phyloP scores from a whole-genome alignment of 352 stramenopile genomes.

The Pythium sukuiense region DNA sequence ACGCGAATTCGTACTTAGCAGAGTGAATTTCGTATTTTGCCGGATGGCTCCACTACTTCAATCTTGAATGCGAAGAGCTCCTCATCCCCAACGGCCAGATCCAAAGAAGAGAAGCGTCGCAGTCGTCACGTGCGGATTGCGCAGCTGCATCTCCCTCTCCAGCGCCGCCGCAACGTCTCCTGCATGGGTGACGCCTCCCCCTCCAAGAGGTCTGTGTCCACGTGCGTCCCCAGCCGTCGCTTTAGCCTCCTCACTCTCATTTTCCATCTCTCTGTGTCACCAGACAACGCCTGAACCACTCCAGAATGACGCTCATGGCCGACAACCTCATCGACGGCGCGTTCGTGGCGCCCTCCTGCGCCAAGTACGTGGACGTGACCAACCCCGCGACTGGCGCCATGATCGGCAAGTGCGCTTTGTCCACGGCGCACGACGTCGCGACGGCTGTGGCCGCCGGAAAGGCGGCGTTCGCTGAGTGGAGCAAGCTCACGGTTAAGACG shows the following conservation, averaged over 20 bases:
- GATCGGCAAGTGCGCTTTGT: conserved; percentile 86
- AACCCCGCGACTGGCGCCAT: conserved; percentile 61
- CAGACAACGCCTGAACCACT: conserved; percentile 16
- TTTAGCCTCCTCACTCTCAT: not conserved
- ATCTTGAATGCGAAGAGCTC: conserved; percentile 26
- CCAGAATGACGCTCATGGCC: conserved; percentile 23
- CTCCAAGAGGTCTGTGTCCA: not conserved
- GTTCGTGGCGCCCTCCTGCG: conserved; percentile 46
- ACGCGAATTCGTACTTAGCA: conserved; percentile 11
- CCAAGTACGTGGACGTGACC: conserved; percentile 60
- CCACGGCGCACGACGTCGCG: conserved; percentile 80
- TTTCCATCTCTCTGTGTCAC: not conserved
- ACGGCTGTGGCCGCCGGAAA: conserved; percentile 75
- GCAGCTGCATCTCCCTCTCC: not conserved
- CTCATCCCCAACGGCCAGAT: conserved; percentile 6
- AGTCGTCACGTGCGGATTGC: conserved; percentile 9
- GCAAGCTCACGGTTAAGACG: conserved; percentile 91
- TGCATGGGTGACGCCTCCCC: conserved; percentile 6
- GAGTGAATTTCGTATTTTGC: conserved; percentile 5
- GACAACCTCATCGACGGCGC: conserved; percentile 73
- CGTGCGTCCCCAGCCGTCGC: not conserved
- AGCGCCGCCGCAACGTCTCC: not conserved
- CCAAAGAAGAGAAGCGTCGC: conserved; percentile 12
- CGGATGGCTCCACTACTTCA: conserved; percentile 11
- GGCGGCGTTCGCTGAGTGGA: conserved; percentile 90